Evolutionary conservation across 2,329 filamentous ascomycete species (phyloP).

Genomic region (Paraphaeosphaeria sporulosa): DNA sequence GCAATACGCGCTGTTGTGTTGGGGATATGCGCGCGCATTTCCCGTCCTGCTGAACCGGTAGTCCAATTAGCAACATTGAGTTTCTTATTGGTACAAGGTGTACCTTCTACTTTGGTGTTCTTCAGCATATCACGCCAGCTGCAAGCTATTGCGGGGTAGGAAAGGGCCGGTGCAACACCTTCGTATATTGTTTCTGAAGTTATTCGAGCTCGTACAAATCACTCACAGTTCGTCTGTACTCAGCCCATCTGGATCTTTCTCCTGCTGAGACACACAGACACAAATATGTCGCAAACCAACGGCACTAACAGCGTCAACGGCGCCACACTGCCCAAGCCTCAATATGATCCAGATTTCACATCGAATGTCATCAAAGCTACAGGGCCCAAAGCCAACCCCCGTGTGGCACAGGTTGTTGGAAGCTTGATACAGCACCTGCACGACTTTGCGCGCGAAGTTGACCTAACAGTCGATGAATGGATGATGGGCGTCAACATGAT

Average conservation of each 20-base stretch:
- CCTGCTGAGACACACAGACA: neutral
- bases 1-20: neutral
- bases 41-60: neutral
- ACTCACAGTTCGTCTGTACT: neutral
- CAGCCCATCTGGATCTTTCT: neutral
- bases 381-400: constrained; percentile 71
- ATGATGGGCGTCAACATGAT: constrained; percentile 75
- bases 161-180: neutral
- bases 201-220: neutral
- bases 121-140: constrained; percentile 1
- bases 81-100: neutral
- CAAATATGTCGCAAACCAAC: neutral
- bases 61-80: neutral
- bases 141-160: neutral
- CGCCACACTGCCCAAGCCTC: constrained; percentile 69
- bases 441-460: constrained; percentile 78
- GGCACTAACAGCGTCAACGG: constrained; percentile 12
- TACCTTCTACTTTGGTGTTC: neutral
- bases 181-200: neutral
- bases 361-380: constrained; percentile 75
- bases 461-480: constrained; percentile 82
- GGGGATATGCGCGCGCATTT: neutral
- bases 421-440: constrained; percentile 75
- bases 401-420: constrained; percentile 69
- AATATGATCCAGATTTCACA: constrained; percentile 64